Conservation (phyloP, 768 basidiomycete species). For the Mycena amicta region DNA sequence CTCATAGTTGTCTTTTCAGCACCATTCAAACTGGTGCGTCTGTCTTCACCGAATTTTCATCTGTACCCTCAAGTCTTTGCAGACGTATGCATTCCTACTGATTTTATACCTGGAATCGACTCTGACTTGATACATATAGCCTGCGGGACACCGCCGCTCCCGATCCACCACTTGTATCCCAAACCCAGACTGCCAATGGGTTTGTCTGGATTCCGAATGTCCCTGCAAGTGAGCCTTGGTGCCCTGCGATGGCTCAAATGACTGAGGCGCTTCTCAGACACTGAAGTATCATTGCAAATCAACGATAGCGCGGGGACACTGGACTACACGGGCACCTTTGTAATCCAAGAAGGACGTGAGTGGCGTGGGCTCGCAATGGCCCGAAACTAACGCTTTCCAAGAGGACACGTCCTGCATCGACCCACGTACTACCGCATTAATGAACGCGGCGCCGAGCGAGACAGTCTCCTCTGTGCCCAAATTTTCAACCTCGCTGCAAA, state of each 20-base stretch:
- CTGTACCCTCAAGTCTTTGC: too few species aligned
- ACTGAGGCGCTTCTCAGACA: background rate
- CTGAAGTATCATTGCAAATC: background rate
- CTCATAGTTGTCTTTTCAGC: too few species aligned
- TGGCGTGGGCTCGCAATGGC: too few species aligned
- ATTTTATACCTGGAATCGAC: too few species aligned
- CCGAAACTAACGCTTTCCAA: too few species aligned
- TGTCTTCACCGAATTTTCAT: too few species aligned
- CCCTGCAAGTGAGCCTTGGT: constrained; percentile 2
- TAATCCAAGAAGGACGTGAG: constrained; percentile 10
- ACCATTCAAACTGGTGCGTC: too few species aligned
- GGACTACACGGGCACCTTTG: constrained; percentile 2
- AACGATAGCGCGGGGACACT: constrained; percentile 9
- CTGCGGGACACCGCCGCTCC: constrained; percentile 4
- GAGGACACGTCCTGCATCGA: constrained; percentile 10
- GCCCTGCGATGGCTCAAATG: background rate
- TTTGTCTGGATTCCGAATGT: constrained; percentile 10
- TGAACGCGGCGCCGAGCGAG: background rate
- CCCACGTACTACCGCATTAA: background rate
- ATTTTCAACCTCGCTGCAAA: background rate
- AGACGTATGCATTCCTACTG: too few species aligned
- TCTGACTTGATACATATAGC: too few species aligned
- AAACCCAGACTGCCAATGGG: background rate
- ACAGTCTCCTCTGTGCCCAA: background rate
- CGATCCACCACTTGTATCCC: background rate